A percentile compares a stretch with the other conserved stretches of the same genome.
These are phyloP conservation scores for Auriculariales sp. DNA, from an alignment of 768 basidiomycete genomes.

Conservation along the genomic window DNA sequence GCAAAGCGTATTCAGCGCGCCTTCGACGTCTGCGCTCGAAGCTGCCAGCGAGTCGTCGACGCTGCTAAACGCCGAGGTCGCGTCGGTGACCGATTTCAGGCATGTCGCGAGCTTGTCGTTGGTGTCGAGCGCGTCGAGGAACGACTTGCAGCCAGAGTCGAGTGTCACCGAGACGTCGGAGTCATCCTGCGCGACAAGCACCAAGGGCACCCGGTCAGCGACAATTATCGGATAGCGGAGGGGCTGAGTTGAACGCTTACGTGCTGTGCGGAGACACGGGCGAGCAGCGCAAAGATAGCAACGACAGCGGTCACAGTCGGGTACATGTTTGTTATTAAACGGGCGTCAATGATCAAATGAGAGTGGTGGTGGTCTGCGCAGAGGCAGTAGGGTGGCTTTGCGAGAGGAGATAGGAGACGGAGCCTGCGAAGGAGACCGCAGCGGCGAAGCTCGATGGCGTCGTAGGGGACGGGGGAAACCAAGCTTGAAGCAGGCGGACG, in stretches of 20 bases:
- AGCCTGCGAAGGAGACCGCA: no score
- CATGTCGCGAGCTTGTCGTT: constrained; percentile 45
- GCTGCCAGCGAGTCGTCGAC: constrained; percentile 28
- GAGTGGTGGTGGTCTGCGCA: constrained; percentile 2
- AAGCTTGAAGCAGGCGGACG: no score
- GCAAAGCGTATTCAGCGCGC: constrained; percentile 46
- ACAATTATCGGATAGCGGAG: neutral
- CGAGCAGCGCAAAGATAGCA: neutral
- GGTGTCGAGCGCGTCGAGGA: constrained; percentile 47
- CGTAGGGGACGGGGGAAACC: no score
- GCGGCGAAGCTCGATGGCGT: no score
- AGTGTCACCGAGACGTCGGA: constrained; percentile 13
- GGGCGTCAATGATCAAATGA: neutral
- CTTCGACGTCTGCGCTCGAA: constrained; percentile 27
- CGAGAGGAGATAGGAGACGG: no score
- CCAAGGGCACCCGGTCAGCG: neutral
- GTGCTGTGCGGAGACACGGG: neutral
- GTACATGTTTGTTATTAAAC: no score
- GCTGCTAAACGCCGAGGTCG: constrained; percentile 21
- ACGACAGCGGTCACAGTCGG: no score
- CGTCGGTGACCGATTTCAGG: constrained; percentile 39
- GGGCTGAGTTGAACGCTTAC: neutral
- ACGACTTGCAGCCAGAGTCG: constrained; percentile 36
- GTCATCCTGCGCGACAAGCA: neutral
- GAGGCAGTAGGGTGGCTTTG: neutral